Conservation (phyloP, 257 asterid species). For the Salvia rosmarinus region DNA sequence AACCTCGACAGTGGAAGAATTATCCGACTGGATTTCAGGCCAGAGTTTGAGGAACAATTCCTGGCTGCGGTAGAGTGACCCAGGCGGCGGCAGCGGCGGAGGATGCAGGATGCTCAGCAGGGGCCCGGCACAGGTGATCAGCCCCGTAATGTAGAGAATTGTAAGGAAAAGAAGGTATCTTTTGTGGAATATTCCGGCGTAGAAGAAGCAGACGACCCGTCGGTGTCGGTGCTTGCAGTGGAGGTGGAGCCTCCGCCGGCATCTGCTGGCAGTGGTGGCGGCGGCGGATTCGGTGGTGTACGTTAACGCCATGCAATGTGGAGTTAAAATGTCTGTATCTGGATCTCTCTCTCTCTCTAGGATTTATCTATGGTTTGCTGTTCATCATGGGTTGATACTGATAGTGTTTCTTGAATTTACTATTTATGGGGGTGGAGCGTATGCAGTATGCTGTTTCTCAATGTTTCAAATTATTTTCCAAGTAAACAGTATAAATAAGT, state of each 20-base stretch:
- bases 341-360: conserved; percentile 2
- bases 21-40: conserved; percentile 72
- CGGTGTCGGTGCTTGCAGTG: conserved; percentile 55
- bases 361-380: conserved; percentile 28
- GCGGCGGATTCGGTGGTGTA: conserved; percentile 49
- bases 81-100: conserved; percentile 57
- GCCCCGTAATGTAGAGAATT: conserved; percentile 60
- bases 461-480: conserved; percentile 10
- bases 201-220: conserved; percentile 41
- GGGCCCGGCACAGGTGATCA: conserved; percentile 71
- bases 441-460: background rate
- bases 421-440: background rate
- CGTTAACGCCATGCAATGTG: conserved; percentile 55
- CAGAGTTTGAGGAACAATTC: conserved; percentile 59
- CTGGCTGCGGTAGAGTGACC: conserved; percentile 72
- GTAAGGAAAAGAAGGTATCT: conserved; percentile 53
- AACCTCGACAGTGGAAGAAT: conserved; percentile 67
- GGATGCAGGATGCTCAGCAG: conserved; percentile 57
- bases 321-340: background rate
- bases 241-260: conserved; percentile 53
- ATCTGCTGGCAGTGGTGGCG: conserved; percentile 40
- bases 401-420: conserved; percentile 4
- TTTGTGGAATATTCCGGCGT: conserved; percentile 48
- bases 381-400: conserved; percentile 19
- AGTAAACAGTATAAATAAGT: background rate